Evolutionary conservation across 2,329 filamentous ascomycete genomes (phyloP).

Genomic region (Neoarthrinium moseri): DNA sequence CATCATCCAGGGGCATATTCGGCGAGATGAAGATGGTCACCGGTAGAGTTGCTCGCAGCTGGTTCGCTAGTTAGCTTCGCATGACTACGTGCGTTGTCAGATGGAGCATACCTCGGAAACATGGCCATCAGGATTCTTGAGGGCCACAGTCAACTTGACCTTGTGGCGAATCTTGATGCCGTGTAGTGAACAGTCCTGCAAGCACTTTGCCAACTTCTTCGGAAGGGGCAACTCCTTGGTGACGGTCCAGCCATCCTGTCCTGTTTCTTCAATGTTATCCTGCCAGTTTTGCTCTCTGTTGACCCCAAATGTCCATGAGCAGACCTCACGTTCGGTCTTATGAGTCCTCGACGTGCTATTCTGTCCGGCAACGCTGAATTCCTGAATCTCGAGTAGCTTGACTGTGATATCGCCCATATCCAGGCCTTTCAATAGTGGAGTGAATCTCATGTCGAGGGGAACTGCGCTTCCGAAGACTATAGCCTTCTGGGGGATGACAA

Average conservation of each 20-base stretch:
- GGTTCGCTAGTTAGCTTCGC: constrained; percentile 13
- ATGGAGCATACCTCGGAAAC: constrained; percentile 70
- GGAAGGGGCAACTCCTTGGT: constrained; percentile 69
- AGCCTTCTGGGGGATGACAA: constrained; percentile 89
- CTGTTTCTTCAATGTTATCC: constrained; percentile 66
- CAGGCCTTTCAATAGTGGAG: constrained; percentile 85
- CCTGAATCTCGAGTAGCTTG: constrained; percentile 76
- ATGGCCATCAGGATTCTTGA: constrained; percentile 94
- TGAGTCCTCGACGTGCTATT: constrained; percentile 48
- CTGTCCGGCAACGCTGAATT: constrained; percentile 54
- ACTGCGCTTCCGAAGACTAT: constrained; percentile 90
- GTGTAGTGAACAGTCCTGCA: constrained; percentile 86
- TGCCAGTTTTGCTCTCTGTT: constrained; percentile 63
- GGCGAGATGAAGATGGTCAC: constrained; percentile 95
- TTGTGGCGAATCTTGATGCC: constrained; percentile 93
- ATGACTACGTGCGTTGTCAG: background rate
- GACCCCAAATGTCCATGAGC: constrained; percentile 56
- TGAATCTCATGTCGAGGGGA: constrained; percentile 80
- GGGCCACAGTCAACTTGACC: constrained; percentile 83
- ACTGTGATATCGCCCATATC: constrained; percentile 80
- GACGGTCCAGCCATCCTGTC: constrained; percentile 64
- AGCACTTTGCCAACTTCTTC: constrained; percentile 75
- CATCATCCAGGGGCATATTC: constrained; percentile 83
- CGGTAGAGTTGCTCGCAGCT: constrained; percentile 86
- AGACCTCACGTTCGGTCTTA: constrained; percentile 64